Percentiles rank a stretch among this genome's conserved stretches.
phyloP scores from a whole-genome alignment of 257 asterid genomes.

The Solanum habrochaites region DNA sequence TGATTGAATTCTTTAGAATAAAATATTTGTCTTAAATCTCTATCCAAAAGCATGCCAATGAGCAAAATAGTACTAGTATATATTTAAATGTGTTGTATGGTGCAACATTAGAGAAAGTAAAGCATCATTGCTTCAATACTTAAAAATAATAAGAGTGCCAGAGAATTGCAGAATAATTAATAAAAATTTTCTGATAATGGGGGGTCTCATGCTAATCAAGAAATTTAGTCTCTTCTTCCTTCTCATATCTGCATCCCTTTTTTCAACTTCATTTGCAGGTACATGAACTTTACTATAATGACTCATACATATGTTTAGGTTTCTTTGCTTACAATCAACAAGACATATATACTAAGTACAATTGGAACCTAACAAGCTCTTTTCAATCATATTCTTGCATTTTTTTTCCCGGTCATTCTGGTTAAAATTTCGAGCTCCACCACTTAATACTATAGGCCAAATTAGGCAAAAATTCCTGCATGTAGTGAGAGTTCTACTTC shows the following conservation, averaged over 20 bases:
- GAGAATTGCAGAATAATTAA: conserved; percentile 10
- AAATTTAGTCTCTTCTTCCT: conserved; percentile 49
- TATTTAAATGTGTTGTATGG: neutral
- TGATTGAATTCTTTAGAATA: conserved; percentile 22
- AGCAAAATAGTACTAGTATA: neutral
- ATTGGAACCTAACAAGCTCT: neutral
- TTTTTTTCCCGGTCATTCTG: fast-evolving
- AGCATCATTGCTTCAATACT: conserved; percentile 1
- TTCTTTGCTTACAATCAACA: neutral
- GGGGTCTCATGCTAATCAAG: conserved; percentile 30
- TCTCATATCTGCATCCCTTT: conserved; percentile 44
- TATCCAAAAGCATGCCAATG: conserved; percentile 8
- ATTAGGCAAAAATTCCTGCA: neutral
- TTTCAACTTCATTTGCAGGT: conserved; percentile 67
- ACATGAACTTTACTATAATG: neutral
- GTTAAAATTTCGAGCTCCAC: neutral
- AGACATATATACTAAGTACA: neutral
- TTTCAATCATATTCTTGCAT: neutral
- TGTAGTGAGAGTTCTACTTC: too few species aligned
- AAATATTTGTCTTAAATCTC: conserved; percentile 11
- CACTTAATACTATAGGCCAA: neutral
- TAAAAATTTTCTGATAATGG: conserved; percentile 4
- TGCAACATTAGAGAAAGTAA: conserved; percentile 17
- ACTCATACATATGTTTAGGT: neutral
- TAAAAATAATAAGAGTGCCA: conserved; percentile 7